Conservation (phyloP, 2,329 filamentous ascomycete genomes). For the Colletotrichum cuscutae region DNA sequence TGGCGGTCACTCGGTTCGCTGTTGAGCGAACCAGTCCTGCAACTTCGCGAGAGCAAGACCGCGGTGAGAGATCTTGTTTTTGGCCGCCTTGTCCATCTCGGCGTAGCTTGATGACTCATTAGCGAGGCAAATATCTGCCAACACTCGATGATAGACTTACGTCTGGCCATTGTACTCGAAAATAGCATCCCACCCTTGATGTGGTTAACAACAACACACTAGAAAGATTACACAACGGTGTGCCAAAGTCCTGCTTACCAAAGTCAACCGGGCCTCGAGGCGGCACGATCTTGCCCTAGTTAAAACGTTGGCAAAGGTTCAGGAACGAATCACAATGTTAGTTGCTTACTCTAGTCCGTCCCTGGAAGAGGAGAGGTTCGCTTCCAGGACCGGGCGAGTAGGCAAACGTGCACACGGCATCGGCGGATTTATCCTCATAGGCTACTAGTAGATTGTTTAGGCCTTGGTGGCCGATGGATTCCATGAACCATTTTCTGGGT, state of each 20-base stretch:
- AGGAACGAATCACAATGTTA: not conserved
- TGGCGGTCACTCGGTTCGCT: constrained; percentile 33
- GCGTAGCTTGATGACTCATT: constrained; percentile 69
- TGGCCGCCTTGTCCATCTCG: constrained; percentile 89
- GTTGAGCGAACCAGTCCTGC: constrained; percentile 78
- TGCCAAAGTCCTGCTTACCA: constrained; percentile 65
- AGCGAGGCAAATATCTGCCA: not conserved
- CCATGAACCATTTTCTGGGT: constrained; percentile 92
- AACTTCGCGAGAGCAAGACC: constrained; percentile 88
- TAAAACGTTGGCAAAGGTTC: not conserved
- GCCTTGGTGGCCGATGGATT: constrained; percentile 82
- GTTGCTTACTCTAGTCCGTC: constrained; percentile 77
- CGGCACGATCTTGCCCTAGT: constrained; percentile 80
- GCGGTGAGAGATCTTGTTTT: constrained; percentile 95
- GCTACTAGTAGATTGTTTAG: constrained; percentile 90
- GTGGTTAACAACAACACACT: not conserved
- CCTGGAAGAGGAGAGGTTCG: constrained; percentile 90
- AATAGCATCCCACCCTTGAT: constrained; percentile 89
- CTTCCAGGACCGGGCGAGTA: constrained; percentile 88
- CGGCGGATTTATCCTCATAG: constrained; percentile 89
- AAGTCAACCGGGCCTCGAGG: constrained; percentile 84
- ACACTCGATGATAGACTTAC: constrained; percentile 48
- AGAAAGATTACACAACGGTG: constrained; percentile 15
- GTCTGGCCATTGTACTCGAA: constrained; percentile 95
- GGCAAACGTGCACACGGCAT: constrained; percentile 96